Evolutionary conservation across 148 eudicot genomes (phyloP).

Genomic region (Rhododendron mucronatum): DNA sequence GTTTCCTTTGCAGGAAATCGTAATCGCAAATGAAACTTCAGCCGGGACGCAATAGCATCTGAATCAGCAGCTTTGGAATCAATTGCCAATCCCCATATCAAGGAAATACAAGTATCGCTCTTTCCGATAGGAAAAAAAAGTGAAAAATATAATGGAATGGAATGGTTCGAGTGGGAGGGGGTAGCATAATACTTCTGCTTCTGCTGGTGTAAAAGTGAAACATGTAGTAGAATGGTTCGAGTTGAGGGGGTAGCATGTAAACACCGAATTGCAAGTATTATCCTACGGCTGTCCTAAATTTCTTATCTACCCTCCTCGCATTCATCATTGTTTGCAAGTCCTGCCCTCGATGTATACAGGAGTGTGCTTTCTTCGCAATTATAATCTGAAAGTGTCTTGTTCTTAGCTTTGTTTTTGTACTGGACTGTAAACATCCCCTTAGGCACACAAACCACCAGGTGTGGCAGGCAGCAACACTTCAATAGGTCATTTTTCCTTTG

Average conservation of each 20-base stretch:
- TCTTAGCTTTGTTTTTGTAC: not conserved
- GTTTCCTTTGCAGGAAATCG: conserved; percentile 55
- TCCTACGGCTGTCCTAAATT: not conserved
- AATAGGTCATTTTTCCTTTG: not conserved
- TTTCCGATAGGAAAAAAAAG: no score
- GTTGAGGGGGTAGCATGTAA: not conserved
- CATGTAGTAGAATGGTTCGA: not conserved
- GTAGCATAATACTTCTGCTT: not conserved
- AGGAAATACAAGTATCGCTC: not conserved
- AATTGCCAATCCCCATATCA: not conserved
- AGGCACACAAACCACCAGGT: not conserved
- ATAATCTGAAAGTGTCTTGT: not conserved
- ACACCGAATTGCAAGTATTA: not conserved
- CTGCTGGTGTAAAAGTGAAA: not conserved
- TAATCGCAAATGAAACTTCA: conserved; percentile 47
- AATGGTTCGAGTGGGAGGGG: no score
- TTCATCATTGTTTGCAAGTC: not conserved
- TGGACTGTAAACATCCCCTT: not conserved
- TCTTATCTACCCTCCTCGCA: not conserved
- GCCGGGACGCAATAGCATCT: not conserved
- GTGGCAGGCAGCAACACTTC: not conserved
- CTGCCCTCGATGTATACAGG: not conserved
- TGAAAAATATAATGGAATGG: no score
- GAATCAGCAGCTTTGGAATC: not conserved
- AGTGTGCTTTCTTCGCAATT: not conserved